Evolutionary conservation across 202 grass and related monocot genomes (phyloP).

Genomic region (Bolboschoenoplectus hybrid): DNA sequence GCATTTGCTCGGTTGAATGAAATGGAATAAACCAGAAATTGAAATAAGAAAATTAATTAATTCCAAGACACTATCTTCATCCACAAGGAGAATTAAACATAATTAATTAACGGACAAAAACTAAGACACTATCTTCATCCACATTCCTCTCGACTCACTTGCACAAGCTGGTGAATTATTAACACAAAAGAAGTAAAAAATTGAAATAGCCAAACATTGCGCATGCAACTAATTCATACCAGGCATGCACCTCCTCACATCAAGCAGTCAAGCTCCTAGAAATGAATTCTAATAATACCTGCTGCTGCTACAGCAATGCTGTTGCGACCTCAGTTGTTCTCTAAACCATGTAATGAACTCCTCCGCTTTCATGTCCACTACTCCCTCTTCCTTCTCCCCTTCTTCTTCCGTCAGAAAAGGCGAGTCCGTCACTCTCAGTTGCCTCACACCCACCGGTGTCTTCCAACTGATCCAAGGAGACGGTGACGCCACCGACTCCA

Average conservation of each 20-base stretch:
- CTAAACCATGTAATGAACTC: conserved; percentile 82
- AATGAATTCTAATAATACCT: conserved; percentile 6
- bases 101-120: background rate
- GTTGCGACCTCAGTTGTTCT: conserved; percentile 67
- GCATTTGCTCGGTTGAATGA: background rate
- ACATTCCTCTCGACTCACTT: conserved; percentile 9
- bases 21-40: background rate
- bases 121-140: conserved; percentile 16
- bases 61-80: no score
- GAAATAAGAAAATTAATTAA: conserved; percentile 1
- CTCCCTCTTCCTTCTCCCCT: conserved; percentile 38
- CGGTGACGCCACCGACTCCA: conserved; percentile 19
- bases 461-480: conserved; percentile 11
- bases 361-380: conserved; percentile 70
- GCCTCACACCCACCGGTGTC: conserved; percentile 33
- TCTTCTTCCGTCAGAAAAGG: conserved; percentile 52
- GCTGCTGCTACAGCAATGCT: conserved; percentile 17
- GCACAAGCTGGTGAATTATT: conserved; percentile 24
- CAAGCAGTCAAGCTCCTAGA: conserved; percentile 20
- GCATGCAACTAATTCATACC: conserved; percentile 21
- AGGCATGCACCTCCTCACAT: conserved; percentile 17
- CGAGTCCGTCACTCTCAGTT: conserved; percentile 72
- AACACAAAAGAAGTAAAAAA: background rate
- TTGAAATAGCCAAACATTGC: background rate
- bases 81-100: background rate